phyloP scores from a whole-genome alignment of 768 basidiomycete genomes.

The Suillus fuscotomentosus region DNA sequence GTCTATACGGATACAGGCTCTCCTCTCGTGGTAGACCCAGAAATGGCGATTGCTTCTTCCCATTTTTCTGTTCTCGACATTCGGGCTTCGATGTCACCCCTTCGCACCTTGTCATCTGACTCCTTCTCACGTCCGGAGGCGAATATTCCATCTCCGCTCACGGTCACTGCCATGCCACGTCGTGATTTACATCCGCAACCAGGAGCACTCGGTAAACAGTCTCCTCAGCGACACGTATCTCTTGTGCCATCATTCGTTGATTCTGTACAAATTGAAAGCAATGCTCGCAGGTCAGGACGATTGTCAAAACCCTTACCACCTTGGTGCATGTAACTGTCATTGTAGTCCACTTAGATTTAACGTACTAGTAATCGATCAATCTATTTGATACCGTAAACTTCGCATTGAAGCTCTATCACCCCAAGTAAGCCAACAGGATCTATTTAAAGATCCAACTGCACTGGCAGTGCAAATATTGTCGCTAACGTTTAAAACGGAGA shows the following conservation, averaged over 20 bases:
- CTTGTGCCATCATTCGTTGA: background rate
- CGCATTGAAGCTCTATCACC: background rate
- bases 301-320: constrained; percentile 27
- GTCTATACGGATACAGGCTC: constrained; percentile 5
- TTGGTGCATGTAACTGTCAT: constrained; percentile 11
- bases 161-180: background rate
- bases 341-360: background rate
- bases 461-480: background rate
- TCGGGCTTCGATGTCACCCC: background rate
- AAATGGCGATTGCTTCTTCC: constrained; percentile 10
- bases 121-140: background rate
- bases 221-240: background rate
- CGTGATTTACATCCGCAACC: background rate
- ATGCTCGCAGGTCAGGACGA: constrained; percentile 17
- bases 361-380: background rate
- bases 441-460: background rate
- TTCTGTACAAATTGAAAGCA: background rate
- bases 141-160: background rate
- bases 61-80: background rate
- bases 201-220: background rate
- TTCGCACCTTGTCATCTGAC: background rate
- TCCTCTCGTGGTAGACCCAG: constrained; percentile 18
- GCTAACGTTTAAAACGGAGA: background rate
- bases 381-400: background rate
- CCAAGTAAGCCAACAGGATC: background rate